phyloP scores from a whole-genome alignment of 257 asterid genomes.

The Marsdenia floribunda region DNA sequence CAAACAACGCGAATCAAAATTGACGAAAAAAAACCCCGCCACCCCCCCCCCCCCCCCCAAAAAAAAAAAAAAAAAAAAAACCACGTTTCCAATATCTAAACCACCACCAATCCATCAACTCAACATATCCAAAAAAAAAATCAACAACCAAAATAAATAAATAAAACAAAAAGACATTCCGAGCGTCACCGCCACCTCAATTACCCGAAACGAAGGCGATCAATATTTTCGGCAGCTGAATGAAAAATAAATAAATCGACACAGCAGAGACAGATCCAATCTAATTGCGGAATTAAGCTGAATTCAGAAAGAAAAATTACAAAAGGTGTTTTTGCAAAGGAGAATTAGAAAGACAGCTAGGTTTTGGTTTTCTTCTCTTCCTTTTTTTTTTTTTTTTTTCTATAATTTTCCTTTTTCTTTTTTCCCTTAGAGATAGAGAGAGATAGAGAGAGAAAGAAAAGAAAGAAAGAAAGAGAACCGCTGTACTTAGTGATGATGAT shows the following conservation, averaged over 20 bases:
- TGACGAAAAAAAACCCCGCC: neutral
- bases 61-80: neutral
- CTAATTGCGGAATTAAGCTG: slow-evolving; percentile 14
- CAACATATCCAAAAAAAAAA: neutral
- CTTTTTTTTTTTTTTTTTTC: too few species aligned
- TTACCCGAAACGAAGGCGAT: slow-evolving; percentile 8
- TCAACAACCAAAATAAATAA: neutral
- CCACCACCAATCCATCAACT: neutral
- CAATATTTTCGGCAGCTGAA: neutral
- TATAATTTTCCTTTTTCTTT: too few species aligned
- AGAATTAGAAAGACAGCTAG: slow-evolving; percentile 24
- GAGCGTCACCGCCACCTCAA: neutral
- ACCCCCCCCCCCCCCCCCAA: too few species aligned
- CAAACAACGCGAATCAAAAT: neutral
- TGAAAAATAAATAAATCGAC: neutral
- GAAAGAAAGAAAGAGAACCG: neutral
- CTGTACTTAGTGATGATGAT: neutral
- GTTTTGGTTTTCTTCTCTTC: neutral
- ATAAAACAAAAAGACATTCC: too few species aligned
- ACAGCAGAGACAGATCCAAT: slow-evolving; percentile 22
- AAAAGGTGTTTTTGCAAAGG: neutral
- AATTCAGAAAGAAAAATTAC: neutral
- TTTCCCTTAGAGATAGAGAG: neutral
- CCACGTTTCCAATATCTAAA: neutral
- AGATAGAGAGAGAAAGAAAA: too few species aligned